phyloP scores from a whole-genome alignment of 106 monocot species.

The Agapanthus africanus region DNA sequence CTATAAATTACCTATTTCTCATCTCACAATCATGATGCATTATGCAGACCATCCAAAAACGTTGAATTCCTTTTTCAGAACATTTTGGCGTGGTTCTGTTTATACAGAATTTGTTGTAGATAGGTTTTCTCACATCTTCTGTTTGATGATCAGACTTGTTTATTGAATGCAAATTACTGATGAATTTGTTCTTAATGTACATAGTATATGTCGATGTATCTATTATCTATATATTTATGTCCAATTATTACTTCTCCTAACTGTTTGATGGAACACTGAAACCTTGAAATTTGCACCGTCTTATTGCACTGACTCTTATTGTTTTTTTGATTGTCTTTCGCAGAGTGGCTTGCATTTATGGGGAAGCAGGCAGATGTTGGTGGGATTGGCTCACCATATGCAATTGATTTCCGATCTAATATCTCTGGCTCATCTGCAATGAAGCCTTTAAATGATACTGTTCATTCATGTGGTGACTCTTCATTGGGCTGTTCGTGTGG shows the following conservation, averaged over 20 bases:
- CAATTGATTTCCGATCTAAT: slow-evolving; percentile 57
- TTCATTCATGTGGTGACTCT: slow-evolving; percentile 80
- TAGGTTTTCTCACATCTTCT: background rate
- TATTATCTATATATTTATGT: background rate
- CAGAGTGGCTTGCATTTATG: slow-evolving; percentile 84
- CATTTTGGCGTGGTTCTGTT: background rate
- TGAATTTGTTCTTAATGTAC: background rate
- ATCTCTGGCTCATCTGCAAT: slow-evolving; percentile 37
- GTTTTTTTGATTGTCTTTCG: slow-evolving; percentile 11
- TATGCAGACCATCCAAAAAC: too few species aligned
- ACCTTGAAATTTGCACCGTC: background rate
- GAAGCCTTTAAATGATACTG: slow-evolving; percentile 69
- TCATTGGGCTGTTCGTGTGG: slow-evolving; percentile 94
- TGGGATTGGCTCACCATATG: slow-evolving; percentile 76
- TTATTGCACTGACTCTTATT: slow-evolving; percentile 2
- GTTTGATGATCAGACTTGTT: background rate
- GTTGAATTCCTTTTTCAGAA: background rate
- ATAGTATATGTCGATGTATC: background rate
- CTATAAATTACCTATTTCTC: too few species aligned
- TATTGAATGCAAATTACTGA: background rate
- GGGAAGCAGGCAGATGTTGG: slow-evolving; percentile 55
- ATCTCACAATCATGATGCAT: too few species aligned
- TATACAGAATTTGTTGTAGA: background rate
- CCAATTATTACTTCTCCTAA: background rate
- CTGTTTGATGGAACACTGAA: background rate